phyloP scores from a whole-genome alignment of 2,329 filamentous ascomycete species.

The Rhinocladiella mackenziei region DNA sequence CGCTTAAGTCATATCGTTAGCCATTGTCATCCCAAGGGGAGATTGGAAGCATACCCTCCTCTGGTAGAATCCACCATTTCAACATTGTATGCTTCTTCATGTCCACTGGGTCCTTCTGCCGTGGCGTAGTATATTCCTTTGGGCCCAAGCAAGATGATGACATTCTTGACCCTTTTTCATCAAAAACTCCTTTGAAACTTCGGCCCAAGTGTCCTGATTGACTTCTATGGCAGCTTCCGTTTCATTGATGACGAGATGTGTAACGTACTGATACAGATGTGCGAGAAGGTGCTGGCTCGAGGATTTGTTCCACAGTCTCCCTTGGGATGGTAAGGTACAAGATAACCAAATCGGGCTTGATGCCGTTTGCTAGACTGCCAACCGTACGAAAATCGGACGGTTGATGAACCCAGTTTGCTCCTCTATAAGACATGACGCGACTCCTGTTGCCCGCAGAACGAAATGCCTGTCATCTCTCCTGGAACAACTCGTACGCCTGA shows the following conservation, averaged over 20 bases:
- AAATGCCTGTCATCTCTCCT: conserved; percentile 44
- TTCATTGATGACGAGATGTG: conserved; percentile 22
- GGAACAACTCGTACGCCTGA: conserved; percentile 35
- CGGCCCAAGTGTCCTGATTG: conserved; percentile 7
- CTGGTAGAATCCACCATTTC: conserved; percentile 22
- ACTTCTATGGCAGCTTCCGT: conserved; percentile 16
- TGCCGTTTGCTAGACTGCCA: conserved; percentile 9
- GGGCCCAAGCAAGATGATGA: conserved; percentile 17
- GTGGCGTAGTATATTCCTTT: conserved; percentile 13
- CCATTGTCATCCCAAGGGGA: no score
- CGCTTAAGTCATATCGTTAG: no score
- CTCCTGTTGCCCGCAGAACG: conserved; percentile 45
- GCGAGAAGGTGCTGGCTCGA: conserved; percentile 4
- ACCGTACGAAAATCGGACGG: conserved; percentile 4
- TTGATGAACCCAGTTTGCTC: conserved; percentile 43
- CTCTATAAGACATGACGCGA: conserved; percentile 46
- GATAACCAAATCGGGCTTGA: conserved; percentile 20
- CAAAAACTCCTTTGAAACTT: conserved; percentile 9
- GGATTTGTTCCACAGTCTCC: conserved; percentile 14
- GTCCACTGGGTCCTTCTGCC: conserved; percentile 1
- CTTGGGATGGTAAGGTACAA: conserved; percentile 11
- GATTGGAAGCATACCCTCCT: conserved; percentile 15
- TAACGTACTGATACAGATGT: conserved; percentile 11
- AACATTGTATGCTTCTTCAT: conserved; percentile 6
- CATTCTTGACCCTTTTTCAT: conserved; percentile 14